Conservation (phyloP, 164 flowering plant genomes). For the Stephania japonica region DNA sequence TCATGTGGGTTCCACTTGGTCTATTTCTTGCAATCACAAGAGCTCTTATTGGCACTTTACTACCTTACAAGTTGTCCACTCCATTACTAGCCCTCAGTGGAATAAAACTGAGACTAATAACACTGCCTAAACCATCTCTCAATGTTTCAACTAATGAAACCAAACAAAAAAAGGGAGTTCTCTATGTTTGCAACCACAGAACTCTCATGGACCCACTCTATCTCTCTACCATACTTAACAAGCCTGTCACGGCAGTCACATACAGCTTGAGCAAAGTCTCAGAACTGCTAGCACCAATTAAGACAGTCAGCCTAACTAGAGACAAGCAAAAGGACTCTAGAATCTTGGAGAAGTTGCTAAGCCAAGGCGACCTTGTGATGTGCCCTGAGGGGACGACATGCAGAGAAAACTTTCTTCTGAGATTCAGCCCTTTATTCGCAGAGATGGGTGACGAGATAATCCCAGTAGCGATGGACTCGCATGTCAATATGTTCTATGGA, state of each 20-base stretch:
- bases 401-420: slow-evolving; percentile 33
- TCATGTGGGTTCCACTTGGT: slow-evolving; percentile 59
- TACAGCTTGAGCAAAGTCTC: slow-evolving; percentile 26
- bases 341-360: slow-evolving; percentile 23
- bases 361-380: slow-evolving; percentile 31
- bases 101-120: slow-evolving; percentile 8
- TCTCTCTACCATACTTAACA: slow-evolving; percentile 15
- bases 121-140: background rate
- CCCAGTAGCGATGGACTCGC: slow-evolving; percentile 30
- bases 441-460: slow-evolving; percentile 32
- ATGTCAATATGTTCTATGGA: slow-evolving; percentile 34
- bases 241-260: slow-evolving; percentile 29
- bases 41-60: background rate
- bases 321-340: slow-evolving; percentile 23
- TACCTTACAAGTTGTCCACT: slow-evolving; percentile 27
- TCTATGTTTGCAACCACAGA: slow-evolving; percentile 66
- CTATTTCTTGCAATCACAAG: slow-evolving; percentile 28
- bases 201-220: slow-evolving; percentile 44
- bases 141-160: background rate
- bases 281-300: slow-evolving; percentile 33
- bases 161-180: slow-evolving; percentile 20
- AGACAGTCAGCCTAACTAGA: slow-evolving; percentile 28
- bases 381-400: slow-evolving; percentile 50
- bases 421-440: slow-evolving; percentile 39
- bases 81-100: slow-evolving; percentile 24